Evolutionary conservation across 495 filamentous ascomycete genomes (phyloP), one percentile per base, ranked within the genome.

Genomic region (Penicillium bovifimosum): DNA sequence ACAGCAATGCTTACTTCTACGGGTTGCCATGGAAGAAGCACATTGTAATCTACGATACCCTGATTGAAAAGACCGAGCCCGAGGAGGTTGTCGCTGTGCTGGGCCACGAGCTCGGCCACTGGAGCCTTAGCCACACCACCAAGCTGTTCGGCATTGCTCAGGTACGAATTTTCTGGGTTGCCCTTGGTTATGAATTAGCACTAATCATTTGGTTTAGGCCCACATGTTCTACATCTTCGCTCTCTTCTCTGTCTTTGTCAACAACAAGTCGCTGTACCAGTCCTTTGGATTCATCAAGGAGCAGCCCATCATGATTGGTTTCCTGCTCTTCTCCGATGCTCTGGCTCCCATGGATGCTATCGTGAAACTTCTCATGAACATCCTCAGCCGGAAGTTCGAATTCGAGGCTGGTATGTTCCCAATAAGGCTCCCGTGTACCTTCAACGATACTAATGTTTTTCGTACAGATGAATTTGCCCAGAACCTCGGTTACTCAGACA

Each of bases 11-110:
- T 40, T 98, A 97, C 72, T 98, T 98, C 74, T 96, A 93, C 56
- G 93, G 93, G 47, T 79, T 98, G 49, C 93, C 93, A 6, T 97
- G 93, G 91, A 96, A 96, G 81, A 98, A 98, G 81, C 93, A 96
- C 75, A 98, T 98, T 72, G 93, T 98, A 59, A 95, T 98, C 65
- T 98, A 95, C 61, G 93, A 98, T 64, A 98, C 93, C 9, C 70
- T 98, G 56, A 91, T 98, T 46, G 92, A 96, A 69, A 95, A 97
- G 78, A 91, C 85, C 66, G 82, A 90, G 57, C 82, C 85, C 2
- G 80, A 91, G 60, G 93, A 98, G 69, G 91, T 98, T 36, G 90
- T 96, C 17, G 92, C 93, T 47, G 91, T 98, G 32, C 77, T 98
- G 28, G 89, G 88, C 34, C 93, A 98, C 63, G 93, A 98, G 70